These are phyloP conservation scores for Coemansia brasiliensis DNA, from an alignment of 192 early-diverging fungal species.

Conservation along the genomic window DNA sequence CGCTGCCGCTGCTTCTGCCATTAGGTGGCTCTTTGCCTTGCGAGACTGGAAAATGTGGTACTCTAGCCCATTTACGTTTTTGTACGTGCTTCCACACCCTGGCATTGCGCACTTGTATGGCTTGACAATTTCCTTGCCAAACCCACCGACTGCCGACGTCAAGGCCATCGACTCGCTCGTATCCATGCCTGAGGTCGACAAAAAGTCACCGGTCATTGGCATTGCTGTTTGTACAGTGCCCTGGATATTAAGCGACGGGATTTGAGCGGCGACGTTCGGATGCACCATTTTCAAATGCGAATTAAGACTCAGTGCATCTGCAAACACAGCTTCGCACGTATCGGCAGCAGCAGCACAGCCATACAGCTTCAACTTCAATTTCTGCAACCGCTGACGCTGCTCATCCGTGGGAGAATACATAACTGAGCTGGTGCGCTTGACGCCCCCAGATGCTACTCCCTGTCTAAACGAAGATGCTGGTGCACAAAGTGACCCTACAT, in stretches of 20 bases:
- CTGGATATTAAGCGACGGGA: conserved; percentile 35
- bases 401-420: conserved; percentile 54
- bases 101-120: conserved; percentile 70
- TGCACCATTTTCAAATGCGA: conserved; percentile 53
- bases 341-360: conserved; percentile 49
- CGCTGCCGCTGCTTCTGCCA: not conserved
- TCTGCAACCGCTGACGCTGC: conserved; percentile 48
- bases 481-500: conserved; percentile 4
- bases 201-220: not conserved
- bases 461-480: conserved; percentile 11
- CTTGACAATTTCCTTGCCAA: conserved; percentile 10
- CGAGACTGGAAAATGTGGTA: conserved; percentile 71
- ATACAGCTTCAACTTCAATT: conserved; percentile 49
- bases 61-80: conserved; percentile 82
- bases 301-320: conserved; percentile 40
- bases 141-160: not conserved
- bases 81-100: conserved; percentile 71
- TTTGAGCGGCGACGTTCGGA: conserved; percentile 25
- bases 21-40: conserved; percentile 43
- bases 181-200: not conserved
- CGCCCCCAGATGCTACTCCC: conserved; percentile 14
- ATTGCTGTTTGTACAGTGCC: not conserved
- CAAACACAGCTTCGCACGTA: conserved; percentile 40
- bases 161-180: not conserved
- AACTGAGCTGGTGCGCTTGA: conserved; percentile 48